Base-by-base conservation (phyloP, 257 asterid genomes). In the Coffea eugenioides region DNA sequence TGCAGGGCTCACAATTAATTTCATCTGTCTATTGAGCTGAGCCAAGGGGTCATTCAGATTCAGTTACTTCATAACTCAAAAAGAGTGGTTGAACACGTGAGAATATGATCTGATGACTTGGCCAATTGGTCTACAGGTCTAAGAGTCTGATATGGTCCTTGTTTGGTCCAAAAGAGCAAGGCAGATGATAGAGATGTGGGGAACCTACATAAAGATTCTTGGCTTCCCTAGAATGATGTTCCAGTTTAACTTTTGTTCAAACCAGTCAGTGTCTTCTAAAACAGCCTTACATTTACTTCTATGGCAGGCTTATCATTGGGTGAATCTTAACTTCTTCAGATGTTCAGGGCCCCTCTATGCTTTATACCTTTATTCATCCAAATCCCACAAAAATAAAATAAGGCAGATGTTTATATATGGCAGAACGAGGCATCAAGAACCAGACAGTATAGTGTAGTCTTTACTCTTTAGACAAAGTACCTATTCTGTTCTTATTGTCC, bases 261-360 rank as follows among this genome's bases (percentile, higher is more conserved):
- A 94, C 92, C 80, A 84, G 96, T 87, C 93, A 90, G 88, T 77
- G 86, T 88, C 97, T 87, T 92, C 89, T 89, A 88, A 85, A 88
- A 83, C 96, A 92, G 94, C 97, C 97, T 91, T 91, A 80, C 80
- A 64, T 84, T 79, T 85, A 87, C 90, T 86, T 88, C 89, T 80
- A 67, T 82, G 82, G 72, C 87, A 86, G 85, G 90, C 97, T 90
- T 86, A 88, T 94, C 85, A 94, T 92, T 94, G 93, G 78, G 78
- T 92, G 87, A 92, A 92, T 91, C 93, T 77, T 51, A 82, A 81
- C 92, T 88, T 85, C 90, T 80, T 87, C 81, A 71, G 70, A 84
- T 88, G 84, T 87, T 80, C 81, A 72, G 80, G 75, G 83, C 83
- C 89, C 84, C 87, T 85, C 73, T 81, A 49, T 79, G 73, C 94